Base-by-base conservation (phyloP, 106 monocot genomes). In the Chionographis japonica region DNA sequence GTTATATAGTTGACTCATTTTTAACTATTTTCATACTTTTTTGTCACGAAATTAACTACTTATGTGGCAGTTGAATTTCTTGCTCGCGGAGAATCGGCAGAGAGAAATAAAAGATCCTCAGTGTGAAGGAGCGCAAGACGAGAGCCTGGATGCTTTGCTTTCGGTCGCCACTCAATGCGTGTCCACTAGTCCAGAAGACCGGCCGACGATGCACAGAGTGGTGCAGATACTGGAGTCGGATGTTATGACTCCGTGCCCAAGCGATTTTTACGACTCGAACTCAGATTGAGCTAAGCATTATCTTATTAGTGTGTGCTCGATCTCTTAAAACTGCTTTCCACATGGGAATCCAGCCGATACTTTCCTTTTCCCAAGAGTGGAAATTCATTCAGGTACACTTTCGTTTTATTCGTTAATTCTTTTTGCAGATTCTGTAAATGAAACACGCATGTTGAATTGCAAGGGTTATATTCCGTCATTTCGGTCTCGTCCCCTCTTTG, bases 201-300 rank as follows among this genome's bases (percentile, higher is more conserved):
- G 97, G 12, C 97, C 97, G 4, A 97, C 97, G 16, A 92, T 92
- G 97, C 97, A 97, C 56, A 72, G 92, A 19, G 89, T 92, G 50
- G 97, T 97, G 37, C 92, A 92, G 65, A 72, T 83, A 41, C 52
- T 97, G 69, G 97, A 92, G 77, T 89, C 92, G 4, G 89, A 97
- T 60, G 87, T 97, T 41, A 92, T 92, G 78, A 92, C 92, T 38
- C 92, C 97, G 13, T 97, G 92, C 60, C 97, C 92, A 6, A 92
- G 84, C 66, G 92, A 97, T 65, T 97, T 92, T 77, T 92, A 97
- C 43, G 89, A 90, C 66, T 86, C 86, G 3, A 70, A 76, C 69
- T 86, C 86, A n/a, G 90, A 94, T 10, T 87, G 69, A 87, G 58
- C 54, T 40, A 27, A 27, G 27, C 27, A 27, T 27, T 27, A 27